Evolutionary conservation across 2,329 filamentous ascomycete genomes (phyloP), one percentile per base, ranked within the genome.

Genomic region (Aspergillus brasiliensis): DNA sequence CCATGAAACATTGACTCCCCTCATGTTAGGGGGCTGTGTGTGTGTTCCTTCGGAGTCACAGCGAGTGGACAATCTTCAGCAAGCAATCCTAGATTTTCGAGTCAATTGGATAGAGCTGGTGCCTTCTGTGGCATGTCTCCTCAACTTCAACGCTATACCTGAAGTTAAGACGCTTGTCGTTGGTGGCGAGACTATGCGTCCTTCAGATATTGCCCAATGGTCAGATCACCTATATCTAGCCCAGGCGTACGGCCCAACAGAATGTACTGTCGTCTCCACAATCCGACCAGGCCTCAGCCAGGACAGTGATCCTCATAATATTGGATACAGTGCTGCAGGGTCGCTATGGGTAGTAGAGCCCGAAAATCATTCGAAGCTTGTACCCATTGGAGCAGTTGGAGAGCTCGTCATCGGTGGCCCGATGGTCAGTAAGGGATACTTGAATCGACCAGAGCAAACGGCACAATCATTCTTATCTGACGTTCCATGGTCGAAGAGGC

Each of bases 81-180:
- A 77, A 85, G 13, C 13, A 2, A 54, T 54, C 8, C 13, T 21
- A 8, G 19, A 54, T 13, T 13, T 37, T 11, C n/a, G 17, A 5
- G 51, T 54, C 0, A 38, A 42, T 2, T 51, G 48, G 48, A 17
- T 27, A 27, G n/a, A 19, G 23, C n/a, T 51, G 17, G 31, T 27
- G 15, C 48, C 28, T 11, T 8, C 48, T 3, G 23, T 51, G 2
- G 48, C 25, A 5, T 27, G n/a, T 11, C 27, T 11, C 15, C 28
- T 51, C 5, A 2, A n/a, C 8, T 27, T 27, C 8, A 5, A 17
- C 7, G 28, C 25, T 6, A 15, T 44, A 3, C 82, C 0, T 83
- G 83, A 56, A 85, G 84, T 3, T 80, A 17, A 25, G 11, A 47
- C 37, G 1, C n/a, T 60, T 1, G n/a, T 47, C 2, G 13, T 58